Conservation (phyloP, 2,329 filamentous ascomycete species). For the Fusarium sp. region DNA sequence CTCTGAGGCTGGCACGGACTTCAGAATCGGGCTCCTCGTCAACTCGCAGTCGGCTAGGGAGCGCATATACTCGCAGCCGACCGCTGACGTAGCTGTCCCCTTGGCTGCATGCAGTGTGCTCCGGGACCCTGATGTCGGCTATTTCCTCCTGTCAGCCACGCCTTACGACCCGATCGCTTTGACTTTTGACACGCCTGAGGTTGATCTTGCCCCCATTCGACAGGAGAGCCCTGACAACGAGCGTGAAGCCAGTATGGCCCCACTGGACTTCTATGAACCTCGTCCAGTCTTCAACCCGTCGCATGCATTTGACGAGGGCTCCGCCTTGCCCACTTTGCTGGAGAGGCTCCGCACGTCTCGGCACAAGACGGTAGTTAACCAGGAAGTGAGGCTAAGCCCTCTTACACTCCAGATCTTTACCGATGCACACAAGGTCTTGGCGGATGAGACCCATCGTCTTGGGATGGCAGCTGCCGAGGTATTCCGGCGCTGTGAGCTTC, state of each 20-base stretch:
- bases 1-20: constrained; percentile 69
- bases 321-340: constrained; percentile 67
- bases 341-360: constrained; percentile 69
- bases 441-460: constrained; percentile 75
- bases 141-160: constrained; percentile 71
- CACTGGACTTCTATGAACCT: constrained; percentile 69
- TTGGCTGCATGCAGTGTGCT: constrained; percentile 67
- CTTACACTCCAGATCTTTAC: constrained; percentile 79
- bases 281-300: constrained; percentile 75
- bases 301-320: constrained; percentile 68
- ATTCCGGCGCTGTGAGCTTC: constrained; percentile 76
- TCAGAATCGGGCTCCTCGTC: constrained; percentile 70
- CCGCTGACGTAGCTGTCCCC: constrained; percentile 59
- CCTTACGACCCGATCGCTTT: constrained; percentile 68
- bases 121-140: constrained; percentile 72
- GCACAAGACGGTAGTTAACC: constrained; percentile 71
- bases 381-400: constrained; percentile 77
- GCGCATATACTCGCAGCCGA: constrained; percentile 66
- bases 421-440: constrained; percentile 77
- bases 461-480: constrained; percentile 78
- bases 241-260: constrained; percentile 57
- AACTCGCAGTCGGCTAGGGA: constrained; percentile 70
- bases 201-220: constrained; percentile 58
- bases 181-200: constrained; percentile 70
- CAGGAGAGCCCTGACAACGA: constrained; percentile 59